Percentiles rank a stretch among this genome's conserved stretches.
Evolutionary conservation across 495 filamentous ascomycete genomes (phyloP).

Genomic region (Clohesyomyces aquaticus): DNA sequence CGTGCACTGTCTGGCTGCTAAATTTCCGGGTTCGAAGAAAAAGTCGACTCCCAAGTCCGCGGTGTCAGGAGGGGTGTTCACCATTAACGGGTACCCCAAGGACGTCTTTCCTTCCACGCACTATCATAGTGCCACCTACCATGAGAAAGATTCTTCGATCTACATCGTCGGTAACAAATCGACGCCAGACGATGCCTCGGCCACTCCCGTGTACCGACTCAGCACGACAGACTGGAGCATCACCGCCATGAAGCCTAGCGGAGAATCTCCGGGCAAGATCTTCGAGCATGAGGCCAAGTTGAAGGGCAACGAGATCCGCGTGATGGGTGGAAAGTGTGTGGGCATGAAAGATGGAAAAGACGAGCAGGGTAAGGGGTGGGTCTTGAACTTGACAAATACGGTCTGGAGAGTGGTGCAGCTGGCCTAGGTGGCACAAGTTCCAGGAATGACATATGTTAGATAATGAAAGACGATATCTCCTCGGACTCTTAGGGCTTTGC

Average conservation of each 20-base stretch:
- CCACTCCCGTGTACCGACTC: constrained; percentile 6
- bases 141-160: too few species aligned
- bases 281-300: constrained; percentile 4
- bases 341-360: neutral
- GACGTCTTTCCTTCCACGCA: constrained; percentile 16
- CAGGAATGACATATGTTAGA: too few species aligned
- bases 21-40: neutral
- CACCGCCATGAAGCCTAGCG: neutral
- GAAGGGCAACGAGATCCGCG: constrained; percentile 1
- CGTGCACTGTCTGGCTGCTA: neutral
- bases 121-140: constrained; percentile 10
- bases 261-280: constrained; percentile 11
- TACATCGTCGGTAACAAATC: constrained; percentile 5
- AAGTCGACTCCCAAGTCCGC: too few species aligned
- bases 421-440: too few species aligned
- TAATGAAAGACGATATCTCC: too few species aligned
- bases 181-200: neutral
- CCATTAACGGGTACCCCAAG: constrained; percentile 13
- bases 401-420: neutral
- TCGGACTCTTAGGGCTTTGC: too few species aligned
- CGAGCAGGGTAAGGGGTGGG: constrained; percentile 4
- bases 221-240: neutral
- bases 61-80: too few species aligned
- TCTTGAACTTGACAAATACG: neutral
- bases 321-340: neutral